A percentile compares a stretch with the other conserved stretches of the same genome.
Conservation (phyloP, 441 rosid species). For the Syzygium syzygioides region DNA sequence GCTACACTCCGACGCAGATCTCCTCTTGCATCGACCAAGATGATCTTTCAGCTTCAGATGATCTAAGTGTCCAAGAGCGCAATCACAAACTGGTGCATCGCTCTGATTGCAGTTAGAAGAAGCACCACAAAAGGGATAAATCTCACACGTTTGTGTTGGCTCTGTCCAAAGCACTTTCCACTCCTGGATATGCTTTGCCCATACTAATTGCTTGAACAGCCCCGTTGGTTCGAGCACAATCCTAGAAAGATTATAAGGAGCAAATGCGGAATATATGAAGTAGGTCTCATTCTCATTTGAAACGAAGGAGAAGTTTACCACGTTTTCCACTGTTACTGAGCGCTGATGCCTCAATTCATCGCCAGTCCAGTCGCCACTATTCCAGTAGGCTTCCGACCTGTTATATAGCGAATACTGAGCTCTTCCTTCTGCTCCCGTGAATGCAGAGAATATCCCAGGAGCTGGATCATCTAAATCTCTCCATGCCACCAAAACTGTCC, state of each 20-base stretch:
- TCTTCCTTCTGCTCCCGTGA: neutral
- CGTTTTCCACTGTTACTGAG: neutral
- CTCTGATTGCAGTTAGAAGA: no score
- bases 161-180: no score
- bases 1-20: neutral
- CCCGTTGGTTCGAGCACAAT: no score
- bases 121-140: no score
- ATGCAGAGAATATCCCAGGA: slow-evolving; percentile 8
- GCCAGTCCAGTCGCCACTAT: slow-evolving; percentile 10
- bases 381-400: neutral
- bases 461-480: slow-evolving; percentile 17
- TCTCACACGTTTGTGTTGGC: no score
- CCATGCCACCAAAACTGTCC: neutral
- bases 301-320: neutral
- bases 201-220: no score
- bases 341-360: slow-evolving; percentile 3
- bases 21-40: slow-evolving; percentile 11
- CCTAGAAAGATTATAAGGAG: neutral
- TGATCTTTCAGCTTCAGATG: neutral
- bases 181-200: no score
- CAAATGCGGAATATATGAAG: neutral
- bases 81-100: no score
- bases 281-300: slow-evolving; percentile 16
- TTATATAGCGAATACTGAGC: slow-evolving; percentile 6
- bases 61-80: no score